phyloP scores from a whole-genome alignment of 2,329 filamentous ascomycete species.

The Juglanconis sp. region DNA sequence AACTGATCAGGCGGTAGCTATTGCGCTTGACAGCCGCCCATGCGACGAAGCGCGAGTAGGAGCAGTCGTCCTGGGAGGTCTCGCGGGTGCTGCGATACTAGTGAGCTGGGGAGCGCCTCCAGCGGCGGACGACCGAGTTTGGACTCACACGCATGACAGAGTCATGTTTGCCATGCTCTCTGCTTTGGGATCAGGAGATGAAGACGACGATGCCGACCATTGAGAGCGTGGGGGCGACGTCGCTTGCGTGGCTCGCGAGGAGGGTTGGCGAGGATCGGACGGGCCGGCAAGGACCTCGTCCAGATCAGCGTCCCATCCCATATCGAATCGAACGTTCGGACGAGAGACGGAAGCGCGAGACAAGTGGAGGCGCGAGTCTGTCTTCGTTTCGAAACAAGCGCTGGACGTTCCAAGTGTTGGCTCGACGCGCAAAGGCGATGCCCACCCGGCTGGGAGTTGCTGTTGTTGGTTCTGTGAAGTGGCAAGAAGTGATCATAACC shows the following conservation, averaged over 20 bases:
- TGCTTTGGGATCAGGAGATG: neutral
- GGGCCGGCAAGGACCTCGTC: constrained; percentile 12
- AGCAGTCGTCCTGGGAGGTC: constrained; percentile 46
- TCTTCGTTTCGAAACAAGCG: neutral
- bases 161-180: neutral
- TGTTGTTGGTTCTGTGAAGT: no score
- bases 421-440: neutral
- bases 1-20: constrained; percentile 43
- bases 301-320: constrained; percentile 12
- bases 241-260: neutral
- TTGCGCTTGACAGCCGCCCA: constrained; percentile 57
- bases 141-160: constrained; percentile 16
- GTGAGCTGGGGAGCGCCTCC: neutral
- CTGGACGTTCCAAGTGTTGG: neutral
- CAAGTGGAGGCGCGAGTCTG: neutral
- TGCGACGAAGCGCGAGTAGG: constrained; percentile 52
- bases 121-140: neutral
- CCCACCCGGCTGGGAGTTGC: no score
- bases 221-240: neutral
- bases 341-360: neutral
- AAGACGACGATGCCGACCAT: constrained; percentile 1
- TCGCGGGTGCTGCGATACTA: constrained; percentile 37
- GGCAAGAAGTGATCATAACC: no score
- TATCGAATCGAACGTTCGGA: neutral
- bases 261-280: constrained; percentile 3